Evolutionary conservation across 495 filamentous ascomycete genomes (phyloP).

Genomic region (Penicillium waksmanii): DNA sequence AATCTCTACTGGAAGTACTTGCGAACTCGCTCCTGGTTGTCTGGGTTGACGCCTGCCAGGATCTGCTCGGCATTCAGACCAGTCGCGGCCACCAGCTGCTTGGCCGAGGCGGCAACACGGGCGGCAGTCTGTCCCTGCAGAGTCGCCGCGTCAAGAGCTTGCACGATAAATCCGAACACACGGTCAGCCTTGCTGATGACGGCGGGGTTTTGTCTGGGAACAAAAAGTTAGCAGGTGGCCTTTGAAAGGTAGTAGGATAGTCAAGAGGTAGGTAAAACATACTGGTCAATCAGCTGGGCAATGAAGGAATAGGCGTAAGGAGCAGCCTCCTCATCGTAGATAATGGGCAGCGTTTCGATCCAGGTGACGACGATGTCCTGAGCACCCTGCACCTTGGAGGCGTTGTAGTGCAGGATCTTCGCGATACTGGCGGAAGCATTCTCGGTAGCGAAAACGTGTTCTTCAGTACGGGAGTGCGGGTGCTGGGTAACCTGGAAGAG

Average conservation of each 20-base stretch:
- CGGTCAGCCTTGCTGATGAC: constrained; percentile 74
- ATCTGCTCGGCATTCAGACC: constrained; percentile 71
- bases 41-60: constrained; percentile 69
- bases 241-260: not conserved
- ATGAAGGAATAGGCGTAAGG: constrained; percentile 96
- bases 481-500: constrained; percentile 83
- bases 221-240: constrained; percentile 24
- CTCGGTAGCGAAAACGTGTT: constrained; percentile 96
- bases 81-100: constrained; percentile 69
- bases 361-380: constrained; percentile 76
- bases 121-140: constrained; percentile 79
- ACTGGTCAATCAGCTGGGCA: constrained; percentile 90
- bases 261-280: constrained; percentile 47
- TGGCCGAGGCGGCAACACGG: constrained; percentile 73
- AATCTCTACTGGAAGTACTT: constrained; percentile 63
- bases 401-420: constrained; percentile 91
- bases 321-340: constrained; percentile 95
- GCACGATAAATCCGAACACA: constrained; percentile 79
- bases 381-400: constrained; percentile 68
- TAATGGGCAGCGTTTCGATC: constrained; percentile 87
- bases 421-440: constrained; percentile 97
- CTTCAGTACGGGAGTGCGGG: constrained; percentile 80
- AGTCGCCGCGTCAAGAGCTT: constrained; percentile 88
- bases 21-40: constrained; percentile 76
- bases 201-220: constrained; percentile 78